Evolutionary conservation across 2,329 filamentous ascomycete species (phyloP).

Genomic region (Pezicula radicicola): DNA sequence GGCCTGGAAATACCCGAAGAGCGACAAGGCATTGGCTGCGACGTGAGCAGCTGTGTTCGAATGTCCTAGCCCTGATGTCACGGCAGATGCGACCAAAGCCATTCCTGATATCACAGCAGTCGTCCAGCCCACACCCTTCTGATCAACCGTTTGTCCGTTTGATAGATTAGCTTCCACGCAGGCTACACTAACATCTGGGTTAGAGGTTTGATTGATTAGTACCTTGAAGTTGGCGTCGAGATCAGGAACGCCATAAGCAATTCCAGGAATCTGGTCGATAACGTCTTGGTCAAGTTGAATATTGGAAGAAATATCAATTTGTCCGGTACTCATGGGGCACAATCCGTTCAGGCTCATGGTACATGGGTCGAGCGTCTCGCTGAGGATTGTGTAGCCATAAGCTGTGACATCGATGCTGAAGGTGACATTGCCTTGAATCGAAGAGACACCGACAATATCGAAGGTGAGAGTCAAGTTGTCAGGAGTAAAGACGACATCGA

Average conservation of each 20-base stretch:
- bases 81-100: conserved; percentile 78
- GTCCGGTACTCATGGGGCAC: conserved; percentile 87
- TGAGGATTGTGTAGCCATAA: conserved; percentile 76
- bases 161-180: conserved; percentile 87
- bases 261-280: conserved; percentile 67
- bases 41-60: conserved; percentile 94
- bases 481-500: conserved; percentile 80
- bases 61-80: conserved; percentile 87
- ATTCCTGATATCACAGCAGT: conserved; percentile 85
- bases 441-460: conserved; percentile 77
- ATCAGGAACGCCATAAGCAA: conserved; percentile 88
- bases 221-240: conserved; percentile 83
- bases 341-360: conserved; percentile 65
- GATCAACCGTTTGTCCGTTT: conserved; percentile 89
- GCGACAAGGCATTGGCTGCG: conserved; percentile 87
- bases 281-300: conserved; percentile 55
- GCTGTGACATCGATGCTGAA: conserved; percentile 76
- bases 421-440: conserved; percentile 76
- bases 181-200: conserved; percentile 61
- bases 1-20: conserved; percentile 92
- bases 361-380: conserved; percentile 73
- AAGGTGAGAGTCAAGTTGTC: conserved; percentile 70
- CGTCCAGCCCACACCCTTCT: conserved; percentile 84
- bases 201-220: conserved; percentile 69
- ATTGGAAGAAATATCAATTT: conserved; percentile 74